These are phyloP conservation scores for Ceratobasidium theobromae DNA, from an alignment of 1,284 basidiomycete species.

Conservation along the genomic window DNA sequence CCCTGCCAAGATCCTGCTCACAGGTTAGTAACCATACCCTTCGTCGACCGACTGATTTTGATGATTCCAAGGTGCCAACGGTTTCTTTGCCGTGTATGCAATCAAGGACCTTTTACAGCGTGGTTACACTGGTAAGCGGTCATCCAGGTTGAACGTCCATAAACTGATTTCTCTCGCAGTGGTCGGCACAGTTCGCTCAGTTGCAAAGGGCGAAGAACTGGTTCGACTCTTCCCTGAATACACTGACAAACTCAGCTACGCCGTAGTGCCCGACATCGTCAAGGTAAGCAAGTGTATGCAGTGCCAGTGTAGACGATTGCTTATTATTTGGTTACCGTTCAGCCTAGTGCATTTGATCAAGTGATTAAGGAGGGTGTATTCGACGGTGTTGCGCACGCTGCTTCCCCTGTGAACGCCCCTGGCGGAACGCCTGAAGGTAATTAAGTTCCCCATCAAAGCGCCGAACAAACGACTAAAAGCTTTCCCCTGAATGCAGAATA, in stretches of 20 bases:
- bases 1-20: conserved; percentile 6
- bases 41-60: too few species aligned
- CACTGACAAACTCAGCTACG: neutral
- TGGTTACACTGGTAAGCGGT: neutral
- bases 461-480: neutral
- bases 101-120: neutral
- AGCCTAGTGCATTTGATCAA: conserved; percentile 16
- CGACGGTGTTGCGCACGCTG: conserved; percentile 19
- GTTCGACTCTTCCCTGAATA: neutral
- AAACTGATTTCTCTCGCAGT: neutral
- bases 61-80: neutral
- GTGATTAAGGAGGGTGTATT: conserved; percentile 5
- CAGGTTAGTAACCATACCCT: neutral
- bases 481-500: neutral
- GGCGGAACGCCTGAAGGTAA: neutral
- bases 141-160: neutral
- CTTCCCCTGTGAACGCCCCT: conserved; percentile 4
- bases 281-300: neutral
- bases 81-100: neutral
- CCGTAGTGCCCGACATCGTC: neutral
- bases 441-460: neutral
- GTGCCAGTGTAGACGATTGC: neutral
- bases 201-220: neutral
- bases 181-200: conserved; percentile 2
- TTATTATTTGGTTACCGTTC: neutral